Percentiles rank a stretch among this genome's conserved stretches.
These are phyloP conservation scores for Falciphora oryzae DNA, from an alignment of 2,329 filamentous ascomycete species.

Conservation along the genomic window DNA sequence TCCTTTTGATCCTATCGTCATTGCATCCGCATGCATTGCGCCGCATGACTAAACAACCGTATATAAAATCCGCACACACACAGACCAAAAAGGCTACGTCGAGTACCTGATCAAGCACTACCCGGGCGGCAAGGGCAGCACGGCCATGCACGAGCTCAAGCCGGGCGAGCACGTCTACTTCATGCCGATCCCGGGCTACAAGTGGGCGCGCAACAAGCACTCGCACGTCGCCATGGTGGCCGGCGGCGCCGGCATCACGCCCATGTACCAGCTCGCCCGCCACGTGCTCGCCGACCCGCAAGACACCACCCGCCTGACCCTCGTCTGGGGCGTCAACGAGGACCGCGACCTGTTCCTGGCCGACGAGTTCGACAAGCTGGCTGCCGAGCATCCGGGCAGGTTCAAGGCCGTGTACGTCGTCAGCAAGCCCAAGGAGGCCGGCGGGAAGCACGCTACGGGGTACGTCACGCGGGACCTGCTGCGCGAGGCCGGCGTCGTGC, in stretches of 20 bases:
- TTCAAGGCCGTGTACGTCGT: constrained; percentile 56
- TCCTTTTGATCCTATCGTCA: neutral
- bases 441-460: constrained; percentile 38
- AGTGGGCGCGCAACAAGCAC: constrained; percentile 42
- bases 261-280: constrained; percentile 58
- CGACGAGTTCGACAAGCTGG: constrained; percentile 48
- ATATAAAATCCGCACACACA: neutral
- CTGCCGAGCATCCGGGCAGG: constrained; percentile 43
- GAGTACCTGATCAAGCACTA: constrained; percentile 66
- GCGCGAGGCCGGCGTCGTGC: constrained; percentile 36
- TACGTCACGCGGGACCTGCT: constrained; percentile 53
- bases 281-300: constrained; percentile 56
- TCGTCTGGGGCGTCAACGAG: constrained; percentile 62
- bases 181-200: constrained; percentile 46
- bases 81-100: constrained; percentile 51
- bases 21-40: neutral
- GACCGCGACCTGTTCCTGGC: constrained; percentile 53
- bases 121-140: constrained; percentile 57
- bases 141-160: constrained; percentile 58
- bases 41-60: neutral
- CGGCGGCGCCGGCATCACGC: constrained; percentile 68
- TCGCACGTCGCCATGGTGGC: constrained; percentile 58
- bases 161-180: constrained; percentile 59
- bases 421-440: constrained; percentile 36
- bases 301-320: constrained; percentile 56